Percentiles rank a stretch among this genome's conserved stretches.
Evolutionary conservation across 768 basidiomycete species (phyloP).

Genomic region (Stropharia rugosoannulata): DNA sequence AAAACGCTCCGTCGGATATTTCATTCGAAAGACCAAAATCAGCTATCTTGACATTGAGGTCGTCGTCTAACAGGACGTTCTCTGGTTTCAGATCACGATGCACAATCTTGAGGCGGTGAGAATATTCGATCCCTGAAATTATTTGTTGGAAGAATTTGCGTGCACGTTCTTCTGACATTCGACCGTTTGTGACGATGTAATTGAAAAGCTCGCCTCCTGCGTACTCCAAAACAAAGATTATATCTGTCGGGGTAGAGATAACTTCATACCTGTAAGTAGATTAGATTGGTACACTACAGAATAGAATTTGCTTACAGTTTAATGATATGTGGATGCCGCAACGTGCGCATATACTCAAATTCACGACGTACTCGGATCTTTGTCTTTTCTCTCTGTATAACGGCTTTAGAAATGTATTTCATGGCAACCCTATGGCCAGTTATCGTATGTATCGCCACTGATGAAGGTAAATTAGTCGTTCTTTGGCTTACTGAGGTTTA

Average conservation of each 20-base stretch:
- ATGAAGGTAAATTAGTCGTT: slow-evolving; percentile 8
- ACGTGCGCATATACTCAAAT: slow-evolving; percentile 94
- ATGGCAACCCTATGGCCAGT: slow-evolving; percentile 96
- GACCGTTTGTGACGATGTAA: slow-evolving; percentile 93
- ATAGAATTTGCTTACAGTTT: slow-evolving; percentile 68
- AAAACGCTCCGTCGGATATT: slow-evolving; percentile 94
- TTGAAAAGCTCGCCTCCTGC: slow-evolving; percentile 97
- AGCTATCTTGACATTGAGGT: slow-evolving; percentile 94
- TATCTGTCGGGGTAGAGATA: slow-evolving; percentile 92
- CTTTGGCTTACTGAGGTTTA: background rate
- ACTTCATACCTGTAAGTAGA: slow-evolving; percentile 63
- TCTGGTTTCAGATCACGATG: slow-evolving; percentile 99
- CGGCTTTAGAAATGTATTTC: slow-evolving; percentile 96
- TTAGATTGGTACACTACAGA: slow-evolving; percentile 7
- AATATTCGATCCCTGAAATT: slow-evolving; percentile 96
- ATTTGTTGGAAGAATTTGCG: slow-evolving; percentile 98
- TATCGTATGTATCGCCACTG: slow-evolving; percentile 92
- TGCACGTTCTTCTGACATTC: slow-evolving; percentile 85
- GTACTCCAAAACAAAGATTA: slow-evolving; percentile 98
- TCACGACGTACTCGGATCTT: slow-evolving; percentile 91
- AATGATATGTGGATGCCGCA: slow-evolving; percentile 96
- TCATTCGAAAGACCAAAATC: slow-evolving; percentile 97
- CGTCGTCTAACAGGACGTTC: slow-evolving; percentile 85
- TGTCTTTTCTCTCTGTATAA: slow-evolving; percentile 88
- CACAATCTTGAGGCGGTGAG: slow-evolving; percentile 94